These are phyloP conservation scores for Tricholoma saponaceum DNA, from an alignment of 768 basidiomycete species.

Conservation along the genomic window DNA sequence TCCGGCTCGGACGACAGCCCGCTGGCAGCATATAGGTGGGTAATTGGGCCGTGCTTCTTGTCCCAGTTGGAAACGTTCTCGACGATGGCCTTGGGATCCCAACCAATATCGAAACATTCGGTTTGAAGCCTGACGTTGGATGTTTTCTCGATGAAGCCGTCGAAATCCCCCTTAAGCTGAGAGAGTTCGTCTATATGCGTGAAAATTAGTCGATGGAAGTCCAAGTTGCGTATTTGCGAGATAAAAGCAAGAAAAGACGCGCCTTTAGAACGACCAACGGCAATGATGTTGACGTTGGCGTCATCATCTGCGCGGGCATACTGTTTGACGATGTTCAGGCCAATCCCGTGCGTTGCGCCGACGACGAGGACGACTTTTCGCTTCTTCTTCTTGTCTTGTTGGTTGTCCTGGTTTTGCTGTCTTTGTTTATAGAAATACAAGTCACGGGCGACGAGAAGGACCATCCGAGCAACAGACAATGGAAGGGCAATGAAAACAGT, in stretches of 20 bases:
- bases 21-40: slow-evolving; percentile 26
- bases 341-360: slow-evolving; percentile 25
- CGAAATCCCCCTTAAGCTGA: not conserved
- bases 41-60: slow-evolving; percentile 25
- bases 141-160: not conserved
- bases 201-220: not conserved
- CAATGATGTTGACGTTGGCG: slow-evolving; percentile 7
- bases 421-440: not conserved
- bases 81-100: slow-evolving; percentile 14
- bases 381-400: slow-evolving; percentile 1
- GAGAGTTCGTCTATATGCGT: not conserved
- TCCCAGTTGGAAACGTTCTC: slow-evolving; percentile 18
- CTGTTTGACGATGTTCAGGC: slow-evolving; percentile 23
- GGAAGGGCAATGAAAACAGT: not conserved
- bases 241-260: not conserved
- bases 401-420: not conserved
- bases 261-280: not conserved
- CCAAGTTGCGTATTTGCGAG: not conserved
- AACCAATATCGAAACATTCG: slow-evolving; percentile 20
- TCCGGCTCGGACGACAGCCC: slow-evolving; percentile 9
- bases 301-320: slow-evolving; percentile 22
- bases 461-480: not conserved
- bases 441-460: not conserved
- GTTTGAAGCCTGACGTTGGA: slow-evolving; percentile 16
- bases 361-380: slow-evolving; percentile 24